Base-by-base conservation (phyloP, 768 basidiomycete genomes). In the Pleurotus sapidus region DNA sequence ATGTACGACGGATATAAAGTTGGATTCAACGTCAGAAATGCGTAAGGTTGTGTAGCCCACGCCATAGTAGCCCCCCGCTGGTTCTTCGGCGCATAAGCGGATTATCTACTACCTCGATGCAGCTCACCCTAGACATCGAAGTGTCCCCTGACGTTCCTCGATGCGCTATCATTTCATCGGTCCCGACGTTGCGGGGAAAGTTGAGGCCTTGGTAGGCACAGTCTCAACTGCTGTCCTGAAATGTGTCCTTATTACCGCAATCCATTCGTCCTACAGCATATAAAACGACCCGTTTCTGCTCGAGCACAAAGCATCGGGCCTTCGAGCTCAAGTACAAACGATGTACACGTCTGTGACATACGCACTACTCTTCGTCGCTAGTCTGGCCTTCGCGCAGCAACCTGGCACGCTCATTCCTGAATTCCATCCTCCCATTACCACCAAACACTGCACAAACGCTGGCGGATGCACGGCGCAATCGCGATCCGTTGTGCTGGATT, bases 391-490 rank as follows among this genome's bases (percentile, higher is more conserved):
- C 37, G 73, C 59, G 56, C 76, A 77, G 64, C 74, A 77, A 57
- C 64, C 65, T 56, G 76, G 76, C 60, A 77, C 71, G 3, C 54
- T 64, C 12, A 68, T 64, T 3, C 64, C 76, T n/a, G 76, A 77
- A 61, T 62, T 40, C 58, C 74, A 76, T 61, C 76, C 76, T n/a
- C 23, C 59, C 15, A 64, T 77, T 40, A 62, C 67, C 39, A 63
- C 63, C 51, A 64, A 69, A 55, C 59, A 65, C 49, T 77, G 75
- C 61, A 65, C 70, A 3, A 50, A 64, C 20, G 59, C 58, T 27
- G 70, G 69, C 27, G 54, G 59, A 17, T 72, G 71, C 64, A 64
- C 60, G 15, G 60, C 65, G 20, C 9, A 59, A 40, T 18, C 47
- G 24, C 17, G 45, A 0, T 58, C 60, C 5, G 66, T 76, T 57